A percentile compares a stretch with the other conserved stretches of the same genome.
Conservation (phyloP, 2,329 filamentous ascomycete species). For the Penicillium sp. region DNA sequence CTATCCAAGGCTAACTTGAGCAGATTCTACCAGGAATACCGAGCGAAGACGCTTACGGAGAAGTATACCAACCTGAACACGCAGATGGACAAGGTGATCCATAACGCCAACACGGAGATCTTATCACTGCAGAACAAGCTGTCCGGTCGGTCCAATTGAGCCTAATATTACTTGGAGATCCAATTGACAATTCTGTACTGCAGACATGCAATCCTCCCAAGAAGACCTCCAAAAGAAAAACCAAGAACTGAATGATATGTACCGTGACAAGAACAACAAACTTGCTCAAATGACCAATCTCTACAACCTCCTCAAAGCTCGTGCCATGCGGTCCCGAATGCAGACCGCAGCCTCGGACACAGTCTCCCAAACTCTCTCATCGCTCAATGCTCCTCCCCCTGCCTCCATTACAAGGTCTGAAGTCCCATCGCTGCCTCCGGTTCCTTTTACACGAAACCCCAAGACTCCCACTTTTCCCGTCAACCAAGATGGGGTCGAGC, state of each 20-base stretch:
- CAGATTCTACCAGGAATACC: conserved; percentile 73
- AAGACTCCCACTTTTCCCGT: conserved; percentile 28
- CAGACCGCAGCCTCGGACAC: conserved; percentile 55
- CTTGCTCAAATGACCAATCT: conserved; percentile 65
- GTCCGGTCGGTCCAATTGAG: conserved; percentile 49
- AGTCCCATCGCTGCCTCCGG: background rate
- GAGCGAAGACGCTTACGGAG: conserved; percentile 68
- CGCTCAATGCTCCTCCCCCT: conserved; percentile 17
- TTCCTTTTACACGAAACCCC: conserved; percentile 17
- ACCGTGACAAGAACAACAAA: conserved; percentile 68
- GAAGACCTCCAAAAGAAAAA: conserved; percentile 67
- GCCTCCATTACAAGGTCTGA: conserved; percentile 4
- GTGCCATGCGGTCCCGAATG: conserved; percentile 54
- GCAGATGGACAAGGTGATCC: conserved; percentile 69
- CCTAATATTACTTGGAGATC: background rate
- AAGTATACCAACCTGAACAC: conserved; percentile 65
- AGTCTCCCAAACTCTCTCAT: conserved; percentile 46
- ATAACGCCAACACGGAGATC: conserved; percentile 73
- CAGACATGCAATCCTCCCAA: conserved; percentile 61
- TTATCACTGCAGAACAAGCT: conserved; percentile 64
- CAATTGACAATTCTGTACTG: conserved; percentile 4
- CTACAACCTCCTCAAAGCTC: conserved; percentile 57
- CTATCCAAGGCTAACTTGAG: conserved; percentile 5
- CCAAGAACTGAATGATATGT: conserved; percentile 64
- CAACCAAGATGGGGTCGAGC: conserved; percentile 33